phyloP scores from a whole-genome alignment of 345 rosid genomes.

The Camelina hispida region DNA sequence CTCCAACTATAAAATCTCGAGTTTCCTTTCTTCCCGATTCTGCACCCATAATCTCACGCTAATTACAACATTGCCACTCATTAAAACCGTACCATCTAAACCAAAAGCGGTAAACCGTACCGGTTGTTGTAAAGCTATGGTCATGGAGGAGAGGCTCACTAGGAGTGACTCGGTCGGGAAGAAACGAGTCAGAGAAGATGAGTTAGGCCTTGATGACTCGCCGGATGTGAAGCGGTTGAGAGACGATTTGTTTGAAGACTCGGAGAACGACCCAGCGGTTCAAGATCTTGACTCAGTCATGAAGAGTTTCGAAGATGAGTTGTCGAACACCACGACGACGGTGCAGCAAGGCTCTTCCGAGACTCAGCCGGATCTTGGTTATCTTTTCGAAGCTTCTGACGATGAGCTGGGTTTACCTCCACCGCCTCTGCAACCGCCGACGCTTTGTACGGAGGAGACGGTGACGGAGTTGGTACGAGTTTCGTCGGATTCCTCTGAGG shows the following conservation, averaged over 20 bases:
- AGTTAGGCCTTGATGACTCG: conserved; percentile 40
- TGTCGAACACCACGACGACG: conserved; percentile 22
- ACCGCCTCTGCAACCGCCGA: conserved; percentile 16
- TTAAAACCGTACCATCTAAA: not conserved
- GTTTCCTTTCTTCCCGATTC: conserved; percentile 39
- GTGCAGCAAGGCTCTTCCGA: conserved; percentile 32
- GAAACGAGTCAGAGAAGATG: conserved; percentile 57
- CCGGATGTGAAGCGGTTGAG: conserved; percentile 61
- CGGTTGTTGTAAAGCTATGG: not conserved
- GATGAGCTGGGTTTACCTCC: conserved; percentile 89
- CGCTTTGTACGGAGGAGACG: conserved; percentile 28
- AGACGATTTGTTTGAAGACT: conserved; percentile 73
- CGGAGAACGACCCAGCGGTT: conserved; percentile 43
- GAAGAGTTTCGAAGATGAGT: conserved; percentile 56
- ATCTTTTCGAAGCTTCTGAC: conserved; percentile 77
- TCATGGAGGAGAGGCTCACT: conserved; percentile 49
- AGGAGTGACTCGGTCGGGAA: conserved; percentile 35
- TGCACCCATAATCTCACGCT: conserved; percentile 27
- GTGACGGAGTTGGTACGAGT: conserved; percentile 39
- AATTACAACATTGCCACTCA: conserved; percentile 26
- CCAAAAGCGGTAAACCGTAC: conserved; percentile 5
- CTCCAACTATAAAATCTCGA: conserved; percentile 55
- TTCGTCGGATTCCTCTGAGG: conserved; percentile 40
- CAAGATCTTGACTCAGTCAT: conserved; percentile 76
- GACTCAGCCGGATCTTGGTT: conserved; percentile 64